phyloP scores from a whole-genome alignment of 441 rosid species.

The Euphorbia corollata region DNA sequence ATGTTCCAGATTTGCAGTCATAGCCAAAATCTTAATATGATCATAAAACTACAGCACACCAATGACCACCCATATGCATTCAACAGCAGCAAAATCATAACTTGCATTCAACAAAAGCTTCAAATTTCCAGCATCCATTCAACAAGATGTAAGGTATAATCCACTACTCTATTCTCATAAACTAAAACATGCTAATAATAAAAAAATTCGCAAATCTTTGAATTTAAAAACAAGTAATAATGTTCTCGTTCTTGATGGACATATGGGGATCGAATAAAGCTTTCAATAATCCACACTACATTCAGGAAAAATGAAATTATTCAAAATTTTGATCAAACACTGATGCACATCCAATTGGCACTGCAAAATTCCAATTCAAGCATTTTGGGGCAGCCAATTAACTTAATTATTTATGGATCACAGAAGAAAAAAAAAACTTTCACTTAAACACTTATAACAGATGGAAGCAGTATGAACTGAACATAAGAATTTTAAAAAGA shows the following conservation, averaged over 20 bases:
- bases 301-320: background rate
- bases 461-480: background rate
- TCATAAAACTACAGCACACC: background rate
- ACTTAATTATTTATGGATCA: background rate
- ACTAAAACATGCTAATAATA: background rate
- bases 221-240: too few relatives aligned
- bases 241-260: too few relatives aligned
- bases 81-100: background rate
- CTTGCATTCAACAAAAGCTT: background rate
- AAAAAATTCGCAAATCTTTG: background rate
- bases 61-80: background rate
- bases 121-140: background rate
- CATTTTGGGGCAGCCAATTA: background rate
- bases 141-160: background rate
- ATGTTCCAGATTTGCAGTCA: background rate
- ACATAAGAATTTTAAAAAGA: background rate
- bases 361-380: background rate
- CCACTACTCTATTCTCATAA: background rate
- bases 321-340: background rate
- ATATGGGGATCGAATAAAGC: background rate
- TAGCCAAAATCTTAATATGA: conserved; percentile 1
- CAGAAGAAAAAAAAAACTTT: background rate
- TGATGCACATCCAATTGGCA: background rate
- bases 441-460: too few relatives aligned
- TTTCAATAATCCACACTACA: background rate